phyloP scores from a whole-genome alignment of 768 basidiomycete species.

The Termitomyces sp. region DNA sequence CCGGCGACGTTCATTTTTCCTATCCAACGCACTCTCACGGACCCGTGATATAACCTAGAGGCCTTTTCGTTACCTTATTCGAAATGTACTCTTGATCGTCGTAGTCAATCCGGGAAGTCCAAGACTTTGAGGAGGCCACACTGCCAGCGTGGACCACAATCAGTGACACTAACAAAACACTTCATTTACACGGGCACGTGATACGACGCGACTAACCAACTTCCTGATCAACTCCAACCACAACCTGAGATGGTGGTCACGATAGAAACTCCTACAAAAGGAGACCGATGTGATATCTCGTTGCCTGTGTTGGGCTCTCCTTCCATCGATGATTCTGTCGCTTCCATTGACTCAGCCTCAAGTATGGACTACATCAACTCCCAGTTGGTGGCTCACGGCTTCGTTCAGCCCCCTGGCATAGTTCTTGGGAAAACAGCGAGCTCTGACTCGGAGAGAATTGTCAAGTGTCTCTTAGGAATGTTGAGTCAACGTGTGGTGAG shows the following conservation, averaged over 20 bases:
- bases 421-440: slow-evolving; percentile 63
- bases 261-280: slow-evolving; percentile 45
- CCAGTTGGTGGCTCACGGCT: slow-evolving; percentile 83
- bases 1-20: neutral
- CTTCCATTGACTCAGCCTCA: slow-evolving; percentile 51
- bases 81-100: neutral
- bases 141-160: too few relatives aligned
- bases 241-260: slow-evolving; percentile 12
- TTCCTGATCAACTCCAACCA: neutral
- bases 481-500: slow-evolving; percentile 76
- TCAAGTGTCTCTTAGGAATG: slow-evolving; percentile 77
- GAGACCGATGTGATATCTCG: slow-evolving; percentile 56
- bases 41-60: neutral
- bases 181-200: slow-evolving; percentile 22
- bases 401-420: slow-evolving; percentile 60
- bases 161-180: too few relatives aligned
- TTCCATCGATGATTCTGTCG: slow-evolving; percentile 43
- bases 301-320: slow-evolving; percentile 43
- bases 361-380: slow-evolving; percentile 78
- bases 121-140: neutral
- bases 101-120: neutral
- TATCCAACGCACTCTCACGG: neutral
- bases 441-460: slow-evolving; percentile 52
- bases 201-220: slow-evolving; percentile 17
- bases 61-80: neutral